Evolutionary conservation across 306 rosid species (phyloP), one percentile per base, ranked within the genome.

Genomic region (Carpinus viminea): DNA sequence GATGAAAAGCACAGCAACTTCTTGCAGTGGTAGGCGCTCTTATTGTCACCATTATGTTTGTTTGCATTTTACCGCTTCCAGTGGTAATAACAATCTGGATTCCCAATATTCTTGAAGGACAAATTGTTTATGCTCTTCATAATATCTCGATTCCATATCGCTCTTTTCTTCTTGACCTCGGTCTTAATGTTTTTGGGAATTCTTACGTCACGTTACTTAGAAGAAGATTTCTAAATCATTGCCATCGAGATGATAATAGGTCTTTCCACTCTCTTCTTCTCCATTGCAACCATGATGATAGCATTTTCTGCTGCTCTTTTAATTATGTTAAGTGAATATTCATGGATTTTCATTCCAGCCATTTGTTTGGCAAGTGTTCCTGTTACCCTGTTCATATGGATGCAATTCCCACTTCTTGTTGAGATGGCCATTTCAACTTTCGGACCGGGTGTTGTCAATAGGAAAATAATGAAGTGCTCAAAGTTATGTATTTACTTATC

Each of bases 1-100:
- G 86, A 82, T 79, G 20, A 83, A 78, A 38, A 54, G 68, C 0
- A 68, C 86, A 38, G 76, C 82, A 2, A 3, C 10, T 8, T 59
- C 81, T 10, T 77, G 73, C 80, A 7, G 0, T 83, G 43, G 86
- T 78, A 10, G 77, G 70, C 0, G 71, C 77, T n/a, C 82, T 78
- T 12, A 83, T 83, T 10, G 68, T 46, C 7, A 83, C 83, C 1
- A 77, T 82, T 26, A 64, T 65, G 47, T 65, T 65, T 18, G 70
- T 48, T 48, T 2, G 70, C 47, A 65, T 11, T 34, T 65, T 51
- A 82, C 85, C 0, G 72, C n/a, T 82, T 18, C 79, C 82, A 0
- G 85, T 3, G 82, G 85, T 16, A 77, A 55, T 72, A 5, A 73
- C 2, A 38, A 38, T 38, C 46, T 4, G 85, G 85, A 7, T 1